phyloP scores from a whole-genome alignment of 768 basidiomycete species.

The Lentinus tigrinus region DNA sequence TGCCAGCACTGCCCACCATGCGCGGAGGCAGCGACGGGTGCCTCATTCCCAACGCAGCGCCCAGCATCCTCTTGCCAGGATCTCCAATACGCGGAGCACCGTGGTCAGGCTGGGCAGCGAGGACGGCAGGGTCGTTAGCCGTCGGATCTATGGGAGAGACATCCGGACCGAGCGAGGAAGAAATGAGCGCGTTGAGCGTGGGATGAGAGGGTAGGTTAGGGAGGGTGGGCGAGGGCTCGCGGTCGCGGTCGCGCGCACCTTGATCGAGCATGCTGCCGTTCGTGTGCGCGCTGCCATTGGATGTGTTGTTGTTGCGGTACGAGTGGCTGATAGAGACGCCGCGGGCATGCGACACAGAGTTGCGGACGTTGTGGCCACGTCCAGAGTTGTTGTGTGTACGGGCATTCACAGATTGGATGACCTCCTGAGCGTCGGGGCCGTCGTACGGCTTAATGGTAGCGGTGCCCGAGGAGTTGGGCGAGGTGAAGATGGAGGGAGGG shows the following conservation, averaged over 20 bases:
- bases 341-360: constrained; percentile 30
- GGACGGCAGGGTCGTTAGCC: constrained; percentile 66
- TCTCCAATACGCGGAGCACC: constrained; percentile 82
- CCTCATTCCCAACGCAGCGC: constrained; percentile 79
- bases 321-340: constrained; percentile 26
- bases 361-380: constrained; percentile 69
- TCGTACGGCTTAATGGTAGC: constrained; percentile 89
- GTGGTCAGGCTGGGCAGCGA: constrained; percentile 53
- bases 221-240: constrained; percentile 81
- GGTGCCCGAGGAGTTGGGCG: constrained; percentile 46
- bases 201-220: constrained; percentile 81
- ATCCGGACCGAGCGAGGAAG: constrained; percentile 61
- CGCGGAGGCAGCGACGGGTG: constrained; percentile 73
- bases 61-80: constrained; percentile 87
- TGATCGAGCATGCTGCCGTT: constrained; percentile 31
- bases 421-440: constrained; percentile 84
- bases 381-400: constrained; percentile 63
- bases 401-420: constrained; percentile 82
- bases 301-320: constrained; percentile 21
- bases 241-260: constrained; percentile 32
- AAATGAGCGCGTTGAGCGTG: constrained; percentile 82
- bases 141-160: constrained; percentile 42
- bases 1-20: constrained; percentile 51
- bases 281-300: constrained; percentile 9
- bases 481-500: constrained; percentile 70